Base-by-base conservation (phyloP, 148 eudicot species). In the Nepenthes mirabilis region DNA sequence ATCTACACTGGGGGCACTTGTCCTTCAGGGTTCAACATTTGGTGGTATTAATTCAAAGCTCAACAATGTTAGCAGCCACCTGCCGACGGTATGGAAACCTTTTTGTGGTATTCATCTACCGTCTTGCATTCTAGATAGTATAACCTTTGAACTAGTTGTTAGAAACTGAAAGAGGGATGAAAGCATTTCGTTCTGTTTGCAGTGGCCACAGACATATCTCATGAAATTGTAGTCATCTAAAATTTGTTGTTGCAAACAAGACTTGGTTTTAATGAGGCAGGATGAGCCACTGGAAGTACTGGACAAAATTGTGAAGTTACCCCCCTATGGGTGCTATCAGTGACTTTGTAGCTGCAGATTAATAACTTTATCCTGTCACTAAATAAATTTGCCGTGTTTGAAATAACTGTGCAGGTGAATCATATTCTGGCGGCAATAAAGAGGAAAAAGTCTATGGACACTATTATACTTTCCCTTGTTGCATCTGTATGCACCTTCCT, bases 391-490 rank as follows among this genome's bases (percentile, higher is more conserved):
- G 11, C 3, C 0, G 1, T 49, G 6, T 49, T 12, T 11, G 3
- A 2, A 6, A 49, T 49, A 10, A 64, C 33, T 34, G 45, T 77
- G 76, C 91, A 94, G 99, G 91, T 89, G 59, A 89, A 89, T 71
- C 85, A 80, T 45, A 78, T 94, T 61, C 80, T 94, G 36, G 75
- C 86, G 14, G 70, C 99, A 34, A 94, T 89, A 82, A 94, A 86
- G 87, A 84, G 90, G 91, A 94, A 86, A 72, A 94, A 86, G 80
- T 94, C 99, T 10, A 89, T 86, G 99, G 99, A 94, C 74, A 84
- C 99, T 33, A 84, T 89, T 64, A 81, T 94, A 68, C 87, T 94
- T 60, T 94, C 97, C 45, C 78, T 94, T 43, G 91, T 94, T 48
- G 88, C 95, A 49, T 84, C 99, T 14, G 87, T 81, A 43, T 89